phyloP scores from a whole-genome alignment of 805 yeast genomes.

The Myxozyma neotropica region DNA sequence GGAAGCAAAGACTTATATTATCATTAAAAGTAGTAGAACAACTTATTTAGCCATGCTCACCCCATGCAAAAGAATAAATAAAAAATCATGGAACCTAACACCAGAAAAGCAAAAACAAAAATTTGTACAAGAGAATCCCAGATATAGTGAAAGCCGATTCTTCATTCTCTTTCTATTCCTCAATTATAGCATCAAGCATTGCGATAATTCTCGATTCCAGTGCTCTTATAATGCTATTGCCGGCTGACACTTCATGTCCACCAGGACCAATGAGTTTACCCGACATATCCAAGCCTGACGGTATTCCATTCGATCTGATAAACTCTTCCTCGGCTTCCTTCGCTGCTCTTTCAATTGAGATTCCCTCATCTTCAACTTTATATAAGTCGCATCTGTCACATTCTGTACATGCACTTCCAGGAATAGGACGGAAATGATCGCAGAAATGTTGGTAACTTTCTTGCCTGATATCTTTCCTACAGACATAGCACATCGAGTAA shows the following conservation, averaged over 20 bases:
- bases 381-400: conserved; percentile 34
- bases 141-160: neutral
- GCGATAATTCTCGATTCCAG: conserved; percentile 2
- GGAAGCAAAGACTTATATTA: too few relatives aligned
- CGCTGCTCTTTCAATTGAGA: conserved; percentile 31
- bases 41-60: too few relatives aligned
- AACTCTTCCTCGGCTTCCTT: conserved; percentile 30
- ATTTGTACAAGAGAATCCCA: neutral
- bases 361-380: conserved; percentile 31
- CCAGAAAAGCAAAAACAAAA: neutral
- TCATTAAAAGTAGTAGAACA: neutral
- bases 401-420: conserved; percentile 32
- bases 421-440: conserved; percentile 30
- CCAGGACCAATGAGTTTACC: conserved; percentile 20
- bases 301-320: conserved; percentile 23
- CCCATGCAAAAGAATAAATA: neutral
- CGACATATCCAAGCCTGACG: conserved; percentile 18
- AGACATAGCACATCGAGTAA: conserved; percentile 33
- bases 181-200: conserved; percentile 18
- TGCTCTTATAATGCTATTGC: neutral
- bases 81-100: neutral
- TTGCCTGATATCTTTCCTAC: conserved; percentile 28
- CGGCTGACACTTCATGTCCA: conserved; percentile 10
- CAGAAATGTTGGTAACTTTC: conserved; percentile 32
- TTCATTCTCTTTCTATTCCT: neutral